Evolutionary conservation across 2,329 filamentous ascomycete species (phyloP), one percentile per base, ranked within the genome.

Genomic region (Epichloe sp.): DNA sequence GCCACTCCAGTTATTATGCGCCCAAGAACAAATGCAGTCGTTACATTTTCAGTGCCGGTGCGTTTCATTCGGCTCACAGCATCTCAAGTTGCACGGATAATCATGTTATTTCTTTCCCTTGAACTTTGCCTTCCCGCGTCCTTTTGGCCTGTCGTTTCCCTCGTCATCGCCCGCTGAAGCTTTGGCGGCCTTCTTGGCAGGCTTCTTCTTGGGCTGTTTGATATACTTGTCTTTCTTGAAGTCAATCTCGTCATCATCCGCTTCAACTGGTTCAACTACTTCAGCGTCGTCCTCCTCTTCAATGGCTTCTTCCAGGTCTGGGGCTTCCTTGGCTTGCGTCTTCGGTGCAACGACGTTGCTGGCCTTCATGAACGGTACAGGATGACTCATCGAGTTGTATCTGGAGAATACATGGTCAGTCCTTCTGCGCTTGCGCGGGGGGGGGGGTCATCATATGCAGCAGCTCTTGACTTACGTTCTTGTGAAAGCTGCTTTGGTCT

Each of bases 211-310:
- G 12, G 91, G 88, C 63, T 85, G 78, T 67, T 93, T 95, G 65
- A 97, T 90, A 62, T 95, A 96, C 68, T 96, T 97, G 69, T 98
- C 93, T 64, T 91, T 95, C 62, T 85, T 88, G 48, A 97, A 66
- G 63, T 95, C 88, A n/a, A 82, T 71, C 49, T 89, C 86, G 0
- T 86, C 84, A 4, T 87, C 85, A 0, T 83, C 83, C 1, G 76
- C 80, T 42, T 81, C 79, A 2, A 70, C 77, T 3, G 72, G 65
- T 37, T 79, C 77, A 1, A 80, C 68, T 31, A 73, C 70, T 36
- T 82, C 82, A n/a, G 76, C 83, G 19, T 83, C 86, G 44, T 95
- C 91, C 5, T 88, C 89, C 59, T 95, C 91, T 47, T 97, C 90
- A 50, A 98, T 85, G 2, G 90, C 93, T 68, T 98, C 93, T 69